These are phyloP conservation scores for Asterionellopsis glacialis DNA, from an alignment of 108 stramenopile genomes.

Conservation along the genomic window DNA sequence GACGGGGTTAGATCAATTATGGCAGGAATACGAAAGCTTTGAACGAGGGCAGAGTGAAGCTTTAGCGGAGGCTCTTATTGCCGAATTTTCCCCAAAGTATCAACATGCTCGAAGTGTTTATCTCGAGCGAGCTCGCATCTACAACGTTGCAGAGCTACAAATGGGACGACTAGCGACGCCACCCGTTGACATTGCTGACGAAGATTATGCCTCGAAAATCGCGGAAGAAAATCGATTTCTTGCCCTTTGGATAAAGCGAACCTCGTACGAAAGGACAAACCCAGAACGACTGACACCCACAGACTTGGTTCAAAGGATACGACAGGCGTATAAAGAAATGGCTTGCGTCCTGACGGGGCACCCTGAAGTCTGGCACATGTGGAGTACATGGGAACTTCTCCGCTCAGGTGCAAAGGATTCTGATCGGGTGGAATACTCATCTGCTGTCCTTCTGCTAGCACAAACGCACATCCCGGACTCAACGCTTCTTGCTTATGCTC, in stretches of 20 bases:
- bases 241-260: constrained; percentile 66
- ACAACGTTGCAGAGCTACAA: constrained; percentile 41
- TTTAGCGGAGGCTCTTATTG: constrained; percentile 65
- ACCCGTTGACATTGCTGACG: constrained; percentile 42
- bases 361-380: constrained; percentile 83
- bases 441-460: constrained; percentile 61
- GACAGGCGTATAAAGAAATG: constrained; percentile 69
- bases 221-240: constrained; percentile 58
- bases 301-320: constrained; percentile 53
- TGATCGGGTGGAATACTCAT: constrained; percentile 33
- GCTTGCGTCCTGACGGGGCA: constrained; percentile 69
- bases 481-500: constrained; percentile 62
- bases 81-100: constrained; percentile 72
- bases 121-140: constrained; percentile 74
- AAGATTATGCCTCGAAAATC: constrained; percentile 46
- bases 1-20: constrained; percentile 76
- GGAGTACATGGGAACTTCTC: constrained; percentile 80
- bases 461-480: constrained; percentile 66
- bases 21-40: constrained; percentile 85
- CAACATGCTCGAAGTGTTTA: constrained; percentile 84
- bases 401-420: constrained; percentile 26
- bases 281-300: constrained; percentile 64
- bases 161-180: constrained; percentile 57
- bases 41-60: constrained; percentile 73
- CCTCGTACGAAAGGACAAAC: constrained; percentile 84